phyloP scores from a whole-genome alignment of 192 early-diverging fungal species.

The Linnemannia elongata region DNA sequence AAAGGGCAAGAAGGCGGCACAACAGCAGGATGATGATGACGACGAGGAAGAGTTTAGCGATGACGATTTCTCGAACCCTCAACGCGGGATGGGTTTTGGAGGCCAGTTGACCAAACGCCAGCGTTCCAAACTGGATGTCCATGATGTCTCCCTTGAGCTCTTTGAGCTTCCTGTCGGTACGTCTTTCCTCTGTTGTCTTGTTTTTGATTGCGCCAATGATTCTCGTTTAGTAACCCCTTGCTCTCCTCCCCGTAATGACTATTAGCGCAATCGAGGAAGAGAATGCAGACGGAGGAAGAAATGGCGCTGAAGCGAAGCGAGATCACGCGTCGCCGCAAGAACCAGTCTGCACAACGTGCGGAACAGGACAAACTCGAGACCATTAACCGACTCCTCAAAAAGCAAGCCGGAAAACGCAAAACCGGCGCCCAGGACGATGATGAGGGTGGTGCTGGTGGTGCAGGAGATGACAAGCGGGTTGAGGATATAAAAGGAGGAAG shows the following conservation, averaged over 20 bases:
- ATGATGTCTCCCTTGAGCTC: conserved; percentile 65
- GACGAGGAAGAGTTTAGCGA: conserved; percentile 47
- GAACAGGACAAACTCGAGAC: conserved; percentile 85
- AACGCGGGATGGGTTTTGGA: conserved; percentile 35
- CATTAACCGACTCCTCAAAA: conserved; percentile 85
- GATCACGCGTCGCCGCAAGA: conserved; percentile 81
- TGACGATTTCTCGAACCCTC: conserved; percentile 49
- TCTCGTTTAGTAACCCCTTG: not conserved
- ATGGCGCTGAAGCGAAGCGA: conserved; percentile 78
- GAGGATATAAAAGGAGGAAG: not conserved
- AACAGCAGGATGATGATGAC: conserved; percentile 19
- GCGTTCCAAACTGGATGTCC: conserved; percentile 73
- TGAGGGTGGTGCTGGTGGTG: conserved; percentile 68
- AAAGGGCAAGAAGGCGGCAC: conserved; percentile 39
- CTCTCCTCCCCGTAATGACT: not conserved
- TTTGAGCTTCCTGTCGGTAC: conserved; percentile 78
- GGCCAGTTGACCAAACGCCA: conserved; percentile 78
- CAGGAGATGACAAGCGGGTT: conserved; percentile 56
- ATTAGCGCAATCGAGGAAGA: conserved; percentile 72
- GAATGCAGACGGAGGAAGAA: conserved; percentile 77
- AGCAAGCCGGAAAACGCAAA: conserved; percentile 80
- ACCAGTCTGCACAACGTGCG: conserved; percentile 81
- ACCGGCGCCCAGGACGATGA: conserved; percentile 71
- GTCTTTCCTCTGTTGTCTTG: conserved; percentile 7
- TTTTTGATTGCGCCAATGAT: not conserved